Percentiles rank a stretch among this genome's conserved stretches.
phyloP scores from a whole-genome alignment of 2,329 filamentous ascomycete species.

The Pyrenophora seminiperda region DNA sequence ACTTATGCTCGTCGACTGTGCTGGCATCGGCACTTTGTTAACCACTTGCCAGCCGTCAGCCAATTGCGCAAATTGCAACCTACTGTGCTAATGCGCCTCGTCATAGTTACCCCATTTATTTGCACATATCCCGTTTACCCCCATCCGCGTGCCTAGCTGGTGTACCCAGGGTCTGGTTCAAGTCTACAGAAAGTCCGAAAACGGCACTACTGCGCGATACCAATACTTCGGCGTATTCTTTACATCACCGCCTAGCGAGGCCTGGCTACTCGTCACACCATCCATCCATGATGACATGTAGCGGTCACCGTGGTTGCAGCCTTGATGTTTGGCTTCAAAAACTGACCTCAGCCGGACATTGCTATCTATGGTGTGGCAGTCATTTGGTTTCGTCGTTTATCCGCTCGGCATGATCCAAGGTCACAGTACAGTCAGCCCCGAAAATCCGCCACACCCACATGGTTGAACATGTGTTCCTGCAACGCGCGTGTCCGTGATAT shows the following conservation, averaged over 20 bases:
- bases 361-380: neutral
- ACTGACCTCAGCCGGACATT: slow-evolving; percentile 4
- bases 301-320: neutral
- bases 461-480: slow-evolving; percentile 8
- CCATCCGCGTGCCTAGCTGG: slow-evolving; percentile 6
- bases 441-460: neutral
- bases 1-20: neutral
- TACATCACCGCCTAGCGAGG: neutral
- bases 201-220: neutral
- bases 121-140: too few relatives aligned
- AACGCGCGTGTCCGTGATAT: neutral
- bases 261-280: neutral
- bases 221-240: slow-evolving; percentile 1
- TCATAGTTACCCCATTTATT: too few relatives aligned
- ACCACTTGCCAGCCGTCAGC: slow-evolving; percentile 13
- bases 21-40: neutral
- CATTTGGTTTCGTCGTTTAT: too few relatives aligned
- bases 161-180: slow-evolving; percentile 2
- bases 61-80: slow-evolving; percentile 5
- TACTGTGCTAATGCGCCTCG: slow-evolving; percentile 6
- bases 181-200: neutral
- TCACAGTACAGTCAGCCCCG: slow-evolving; percentile 4
- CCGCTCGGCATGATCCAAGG: too few relatives aligned
- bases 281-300: slow-evolving; percentile 1
- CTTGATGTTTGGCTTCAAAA: neutral